phyloP scores from a whole-genome alignment of 148 eudicot species.

The Amaranthus hypochondriacus region DNA sequence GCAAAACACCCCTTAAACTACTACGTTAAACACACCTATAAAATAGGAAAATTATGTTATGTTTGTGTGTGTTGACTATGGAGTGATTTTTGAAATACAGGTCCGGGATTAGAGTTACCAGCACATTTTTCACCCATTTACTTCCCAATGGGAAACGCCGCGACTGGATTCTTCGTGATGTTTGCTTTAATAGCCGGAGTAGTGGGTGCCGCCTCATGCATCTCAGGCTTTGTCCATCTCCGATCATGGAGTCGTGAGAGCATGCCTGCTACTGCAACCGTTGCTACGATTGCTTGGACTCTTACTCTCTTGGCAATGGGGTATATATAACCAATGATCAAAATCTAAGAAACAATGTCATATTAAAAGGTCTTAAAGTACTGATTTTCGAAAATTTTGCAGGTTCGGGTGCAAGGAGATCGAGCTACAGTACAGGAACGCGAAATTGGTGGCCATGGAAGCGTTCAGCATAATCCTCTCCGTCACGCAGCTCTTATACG shows the following conservation, averaged over 20 bases:
- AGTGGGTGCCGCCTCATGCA: conserved; percentile 63
- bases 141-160: conserved; percentile 95
- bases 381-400: neutral
- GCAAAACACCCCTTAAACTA: too few relatives aligned
- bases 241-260: conserved; percentile 49
- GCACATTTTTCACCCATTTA: conserved; percentile 88
- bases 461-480: conserved; percentile 69
- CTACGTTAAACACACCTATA: too few relatives aligned
- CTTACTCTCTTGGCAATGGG: conserved; percentile 89
- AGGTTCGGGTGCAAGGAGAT: conserved; percentile 87
- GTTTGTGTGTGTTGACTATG: too few relatives aligned
- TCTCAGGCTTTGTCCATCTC: conserved; percentile 55
- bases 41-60: too few relatives aligned
- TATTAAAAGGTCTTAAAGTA: too few relatives aligned
- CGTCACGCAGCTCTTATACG: conserved; percentile 57
- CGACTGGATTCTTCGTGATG: conserved; percentile 79
- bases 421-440: conserved; percentile 47
- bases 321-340: conserved; percentile 22
- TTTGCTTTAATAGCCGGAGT: conserved; percentile 82
- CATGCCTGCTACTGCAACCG: conserved; percentile 45
- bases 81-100: conserved; percentile 29
- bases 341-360: neutral
- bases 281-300: conserved; percentile 77
- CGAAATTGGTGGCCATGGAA: conserved; percentile 73
- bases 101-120: conserved; percentile 62